Evolutionary conservation across 2,329 filamentous ascomycete species (phyloP).

Genomic region (Ophiostoma fasciatum): DNA sequence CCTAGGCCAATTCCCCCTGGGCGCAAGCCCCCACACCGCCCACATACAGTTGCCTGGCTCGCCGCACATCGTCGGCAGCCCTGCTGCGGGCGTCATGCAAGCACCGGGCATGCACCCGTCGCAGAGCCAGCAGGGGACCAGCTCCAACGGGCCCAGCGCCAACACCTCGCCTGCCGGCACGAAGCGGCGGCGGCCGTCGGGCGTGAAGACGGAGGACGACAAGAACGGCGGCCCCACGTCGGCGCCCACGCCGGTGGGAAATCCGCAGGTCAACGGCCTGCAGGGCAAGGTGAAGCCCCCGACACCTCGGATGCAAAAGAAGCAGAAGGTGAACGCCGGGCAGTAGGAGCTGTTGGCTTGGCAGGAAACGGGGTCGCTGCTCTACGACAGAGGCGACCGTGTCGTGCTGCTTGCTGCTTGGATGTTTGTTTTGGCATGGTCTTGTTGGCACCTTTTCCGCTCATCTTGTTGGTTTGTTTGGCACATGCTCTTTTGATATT

Average conservation of each 20-base stretch:
- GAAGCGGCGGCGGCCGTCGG: slow-evolving; percentile 41
- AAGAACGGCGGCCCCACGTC: slow-evolving; percentile 21
- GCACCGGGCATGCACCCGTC: slow-evolving; percentile 52
- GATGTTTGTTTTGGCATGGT: neutral
- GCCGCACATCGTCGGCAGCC: slow-evolving; percentile 41
- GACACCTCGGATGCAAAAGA: slow-evolving; percentile 41
- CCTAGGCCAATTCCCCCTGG: slow-evolving; percentile 43
- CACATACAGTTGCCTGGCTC: slow-evolving; percentile 48
- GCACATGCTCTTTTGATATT: neutral
- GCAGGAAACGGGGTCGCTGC: no score
- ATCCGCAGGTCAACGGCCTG: slow-evolving; percentile 37
- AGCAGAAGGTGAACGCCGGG: slow-evolving; percentile 30
- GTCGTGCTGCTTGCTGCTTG: no score
- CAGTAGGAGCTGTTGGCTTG: no score
- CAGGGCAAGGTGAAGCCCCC: slow-evolving; percentile 35
- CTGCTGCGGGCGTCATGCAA: slow-evolving; percentile 47
- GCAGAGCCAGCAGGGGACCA: slow-evolving; percentile 53
- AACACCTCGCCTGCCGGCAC: slow-evolving; percentile 50
- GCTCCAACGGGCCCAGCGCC: slow-evolving; percentile 49
- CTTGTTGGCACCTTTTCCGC: neutral
- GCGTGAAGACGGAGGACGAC: slow-evolving; percentile 43
- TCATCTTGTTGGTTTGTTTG: neutral
- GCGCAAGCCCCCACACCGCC: slow-evolving; percentile 42
- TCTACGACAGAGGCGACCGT: no score
- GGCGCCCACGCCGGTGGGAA: slow-evolving; percentile 32